Base-by-base conservation (phyloP, 306 rosid genomes). In the Fragaria vesca region DNA sequence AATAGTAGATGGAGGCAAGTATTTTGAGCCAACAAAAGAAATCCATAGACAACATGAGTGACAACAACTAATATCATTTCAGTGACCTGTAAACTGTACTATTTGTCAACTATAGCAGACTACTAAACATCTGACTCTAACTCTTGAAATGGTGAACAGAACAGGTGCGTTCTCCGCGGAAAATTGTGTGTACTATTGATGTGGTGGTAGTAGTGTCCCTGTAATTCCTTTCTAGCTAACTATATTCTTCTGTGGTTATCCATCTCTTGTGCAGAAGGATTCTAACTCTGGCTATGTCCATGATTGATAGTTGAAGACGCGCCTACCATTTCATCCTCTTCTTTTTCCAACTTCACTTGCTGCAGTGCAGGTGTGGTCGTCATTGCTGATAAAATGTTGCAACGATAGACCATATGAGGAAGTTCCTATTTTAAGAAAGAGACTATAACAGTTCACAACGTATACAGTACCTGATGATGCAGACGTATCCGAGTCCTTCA, bases 381-480 rank as follows among this genome's bases (percentile, higher is more conserved):
- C 66, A 36, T 6, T 55, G 15, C 55, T 58, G 77, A 57, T 11
- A 8, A 58, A 16, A 40, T 16, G 42, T 38, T 57, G 4, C 40
- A 57, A 0, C 12, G 55, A 40, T 26, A 21, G 52, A 38, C 7
- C 67, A 38, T 38, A 38, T 17, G 43, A 58, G 77, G 61, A 21
- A 74, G 42, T 73, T 40, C 26, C 18, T 40, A 47, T 61, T 74
- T 57, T 42, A 55, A 74, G 54, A 12, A 57, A 42, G 45, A 42
- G 45, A 42, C 9, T 7, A 26, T 12, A 11, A 30, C 2, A 65
- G 69, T 65, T 30, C 68, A 63, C 10, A 32, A 15, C 9, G 9
- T 32, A 15, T 32, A 15, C 18, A 16, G 24, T 16, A 65, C 69
- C 69, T 65, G 69, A 32, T 65, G 69, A 7, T 65, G 69, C 4